Base-by-base conservation (phyloP, 106 monocot genomes). In the Hemerocallis citrina region DNA sequence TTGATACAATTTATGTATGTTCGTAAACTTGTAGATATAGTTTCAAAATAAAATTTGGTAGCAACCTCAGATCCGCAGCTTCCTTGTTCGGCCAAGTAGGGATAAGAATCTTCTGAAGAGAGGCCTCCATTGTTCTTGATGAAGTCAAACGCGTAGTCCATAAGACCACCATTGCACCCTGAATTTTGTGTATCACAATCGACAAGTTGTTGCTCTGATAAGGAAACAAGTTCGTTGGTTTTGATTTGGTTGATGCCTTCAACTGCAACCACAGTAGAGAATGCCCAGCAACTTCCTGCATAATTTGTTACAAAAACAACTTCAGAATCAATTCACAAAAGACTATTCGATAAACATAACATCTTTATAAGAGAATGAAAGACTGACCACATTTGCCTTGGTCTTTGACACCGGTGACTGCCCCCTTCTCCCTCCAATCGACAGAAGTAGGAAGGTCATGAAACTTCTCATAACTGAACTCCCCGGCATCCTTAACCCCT, bases 241-340 rank as follows among this genome's bases (percentile, higher is more conserved):
- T 40, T 75, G 67, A 84, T 72, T 39, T 79, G 14, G 33, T 67
- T 68, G 34, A 84, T 72, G 6, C 77, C 69, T 34, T 84, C 75
- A 34, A 81, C 72, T 1, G 77, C 48, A 8, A 31, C 81, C 0
- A 77, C 72, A 6, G 81, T 69, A 0, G 85, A 79, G 56, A 86
- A 81, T 9, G 81, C 81, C 85, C 81, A 86, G 20, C 85, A 86
- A 32, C 81, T 74, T 19, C 85, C 81, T 86, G 34, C 30, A 72
- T 17, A 14, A 49, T n/a, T n/a, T n/a, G n/a, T n/a, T n/a, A n/a
- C n/a, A n/a, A n/a, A n/a, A n/a, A n/a, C n/a, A n/a, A n/a, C n/a
- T n/a, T n/a, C n/a, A n/a, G n/a, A n/a, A n/a, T n/a, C n/a, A n/a
- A n/a, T n/a, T n/a, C n/a, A n/a, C n/a, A n/a, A n/a, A n/a, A n/a